Evolutionary conservation across 139 green algal species (phyloP).

Genomic region (Asterochloris erici): DNA sequence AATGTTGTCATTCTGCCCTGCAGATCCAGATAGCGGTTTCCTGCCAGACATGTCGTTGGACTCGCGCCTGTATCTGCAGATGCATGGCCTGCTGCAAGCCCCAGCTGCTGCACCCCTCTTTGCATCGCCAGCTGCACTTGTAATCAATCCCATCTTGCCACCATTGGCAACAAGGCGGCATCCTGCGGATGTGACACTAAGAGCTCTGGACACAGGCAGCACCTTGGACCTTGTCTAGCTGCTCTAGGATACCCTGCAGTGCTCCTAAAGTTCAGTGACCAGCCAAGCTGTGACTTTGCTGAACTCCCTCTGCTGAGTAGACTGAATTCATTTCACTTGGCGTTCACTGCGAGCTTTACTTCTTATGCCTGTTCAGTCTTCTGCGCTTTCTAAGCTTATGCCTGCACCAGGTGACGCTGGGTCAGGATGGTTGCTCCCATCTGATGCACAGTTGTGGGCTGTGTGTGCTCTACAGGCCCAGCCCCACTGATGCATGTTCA

Average conservation of each 20-base stretch:
- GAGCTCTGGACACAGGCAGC: no score
- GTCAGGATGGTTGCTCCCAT: no score
- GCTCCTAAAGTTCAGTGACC: no score
- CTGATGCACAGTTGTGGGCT: no score
- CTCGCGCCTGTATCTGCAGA: constrained; percentile 8
- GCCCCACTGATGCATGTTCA: constrained; percentile 36
- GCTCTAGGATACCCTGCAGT: no score
- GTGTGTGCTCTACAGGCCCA: no score
- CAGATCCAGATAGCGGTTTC: constrained; percentile 2
- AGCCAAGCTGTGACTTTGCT: neutral
- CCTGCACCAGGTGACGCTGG: neutral
- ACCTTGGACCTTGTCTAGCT: no score
- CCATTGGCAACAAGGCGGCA: no score
- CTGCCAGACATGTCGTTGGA: constrained; percentile 16
- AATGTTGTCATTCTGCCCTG: neutral
- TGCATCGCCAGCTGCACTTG: no score
- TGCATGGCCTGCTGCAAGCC: constrained; percentile 4
- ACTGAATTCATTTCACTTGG: neutral
- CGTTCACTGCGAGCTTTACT: neutral
- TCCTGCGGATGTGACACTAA: no score
- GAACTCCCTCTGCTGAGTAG: neutral
- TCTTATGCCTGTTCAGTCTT: constrained; percentile 24
- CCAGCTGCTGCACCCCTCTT: neutral
- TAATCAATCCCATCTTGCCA: no score
- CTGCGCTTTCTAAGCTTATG: constrained; percentile 61